Evolutionary conservation across 1,284 basidiomycete species (phyloP).

Genomic region (Cutaneotrichosporon sp.): DNA sequence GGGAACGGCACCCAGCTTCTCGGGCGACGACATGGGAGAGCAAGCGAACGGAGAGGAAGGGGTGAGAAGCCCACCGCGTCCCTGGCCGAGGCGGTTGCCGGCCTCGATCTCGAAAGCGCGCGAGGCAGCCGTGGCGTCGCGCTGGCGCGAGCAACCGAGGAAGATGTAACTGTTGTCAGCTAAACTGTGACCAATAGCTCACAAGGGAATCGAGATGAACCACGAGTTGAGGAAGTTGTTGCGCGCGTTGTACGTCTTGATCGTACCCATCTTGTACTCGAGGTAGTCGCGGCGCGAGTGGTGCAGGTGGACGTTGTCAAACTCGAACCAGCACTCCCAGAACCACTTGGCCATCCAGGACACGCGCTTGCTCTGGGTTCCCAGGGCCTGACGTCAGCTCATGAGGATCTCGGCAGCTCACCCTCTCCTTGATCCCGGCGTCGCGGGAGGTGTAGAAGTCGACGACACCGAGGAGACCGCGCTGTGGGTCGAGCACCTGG

Average conservation of each 20-base stretch:
- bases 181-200: conserved; percentile 47
- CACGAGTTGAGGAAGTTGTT: conserved; percentile 70
- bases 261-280: conserved; percentile 77
- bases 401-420: conserved; percentile 20
- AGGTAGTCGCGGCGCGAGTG: conserved; percentile 71
- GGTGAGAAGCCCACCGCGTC: conserved; percentile 51
- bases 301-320: conserved; percentile 72
- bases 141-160: conserved; percentile 68
- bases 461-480: conserved; percentile 68
- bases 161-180: conserved; percentile 62
- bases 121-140: conserved; percentile 63
- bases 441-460: conserved; percentile 76
- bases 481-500: conserved; percentile 64
- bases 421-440: conserved; percentile 58
- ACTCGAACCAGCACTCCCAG: conserved; percentile 78
- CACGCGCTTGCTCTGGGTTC: conserved; percentile 67
- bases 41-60: conserved; percentile 56
- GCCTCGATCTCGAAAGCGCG: conserved; percentile 70
- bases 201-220: conserved; percentile 64
- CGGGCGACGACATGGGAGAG: conserved; percentile 35
- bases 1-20: conserved; percentile 53
- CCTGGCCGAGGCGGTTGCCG: conserved; percentile 63
- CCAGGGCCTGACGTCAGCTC: conserved; percentile 58
- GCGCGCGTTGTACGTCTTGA: conserved; percentile 69
- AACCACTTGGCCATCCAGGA: conserved; percentile 75